Conservation (phyloP, 805 yeast species). For the Kodamaea hsintzibuensis region DNA sequence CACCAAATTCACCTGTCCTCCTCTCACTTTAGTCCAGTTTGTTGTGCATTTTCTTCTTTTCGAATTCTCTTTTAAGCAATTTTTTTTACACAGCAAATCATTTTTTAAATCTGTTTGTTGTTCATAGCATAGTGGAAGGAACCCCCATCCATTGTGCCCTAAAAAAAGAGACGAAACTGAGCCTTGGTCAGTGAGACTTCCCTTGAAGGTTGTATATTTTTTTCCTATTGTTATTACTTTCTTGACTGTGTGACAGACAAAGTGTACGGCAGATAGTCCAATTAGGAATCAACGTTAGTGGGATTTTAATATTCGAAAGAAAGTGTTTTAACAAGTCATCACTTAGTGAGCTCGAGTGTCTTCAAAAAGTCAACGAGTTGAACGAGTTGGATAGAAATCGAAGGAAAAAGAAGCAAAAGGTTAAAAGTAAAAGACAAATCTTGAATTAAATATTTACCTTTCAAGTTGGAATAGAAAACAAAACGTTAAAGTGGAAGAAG, state of each 20-base stretch:
- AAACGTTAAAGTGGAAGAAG: too few species aligned
- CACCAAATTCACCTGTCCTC: background rate
- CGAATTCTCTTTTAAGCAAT: background rate
- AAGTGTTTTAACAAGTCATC: too few species aligned
- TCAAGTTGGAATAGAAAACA: too few species aligned
- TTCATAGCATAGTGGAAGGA: constrained; percentile 1
- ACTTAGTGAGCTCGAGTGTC: too few species aligned
- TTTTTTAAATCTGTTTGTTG: background rate
- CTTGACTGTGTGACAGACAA: background rate
- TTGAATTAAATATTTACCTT: too few species aligned
- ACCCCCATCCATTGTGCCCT: constrained; percentile 2
- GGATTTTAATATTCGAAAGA: too few species aligned
- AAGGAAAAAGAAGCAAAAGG: too few species aligned
- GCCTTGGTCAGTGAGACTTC: background rate
- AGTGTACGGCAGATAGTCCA: background rate
- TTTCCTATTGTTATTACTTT: background rate
- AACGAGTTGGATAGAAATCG: too few species aligned
- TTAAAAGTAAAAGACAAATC: too few species aligned
- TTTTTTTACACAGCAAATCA: constrained; percentile 1
- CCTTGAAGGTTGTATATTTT: background rate
- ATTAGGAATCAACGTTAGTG: background rate
- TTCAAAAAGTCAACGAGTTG: too few species aligned
- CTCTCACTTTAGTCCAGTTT: background rate
- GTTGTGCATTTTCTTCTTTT: background rate
- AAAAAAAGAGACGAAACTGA: constrained; percentile 1